phyloP scores from a whole-genome alignment of 441 rosid species.

The Euphorbia schlechtendalii region DNA sequence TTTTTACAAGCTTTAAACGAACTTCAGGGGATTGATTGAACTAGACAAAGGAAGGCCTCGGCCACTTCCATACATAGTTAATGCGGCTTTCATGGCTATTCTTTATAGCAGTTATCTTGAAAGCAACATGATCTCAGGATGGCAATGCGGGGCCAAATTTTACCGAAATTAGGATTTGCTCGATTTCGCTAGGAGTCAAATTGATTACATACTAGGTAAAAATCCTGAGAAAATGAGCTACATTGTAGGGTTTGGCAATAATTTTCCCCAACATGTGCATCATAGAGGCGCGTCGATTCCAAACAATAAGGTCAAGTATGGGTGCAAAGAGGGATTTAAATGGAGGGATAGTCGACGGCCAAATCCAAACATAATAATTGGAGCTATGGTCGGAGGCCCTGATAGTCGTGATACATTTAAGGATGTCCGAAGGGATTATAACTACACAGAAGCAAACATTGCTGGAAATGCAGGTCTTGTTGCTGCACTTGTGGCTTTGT shows the following conservation, averaged over 20 bases:
- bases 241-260: slow-evolving; percentile 58
- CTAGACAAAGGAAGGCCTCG: slow-evolving; percentile 61
- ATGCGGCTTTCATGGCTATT: slow-evolving; percentile 66
- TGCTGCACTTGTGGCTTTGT: slow-evolving; percentile 71
- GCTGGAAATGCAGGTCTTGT: slow-evolving; percentile 87
- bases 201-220: slow-evolving; percentile 75
- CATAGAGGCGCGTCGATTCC: slow-evolving; percentile 80
- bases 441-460: slow-evolving; percentile 79
- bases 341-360: slow-evolving; percentile 54
- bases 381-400: slow-evolving; percentile 95
- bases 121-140: slow-evolving; percentile 57
- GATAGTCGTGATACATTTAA: slow-evolving; percentile 60
- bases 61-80: slow-evolving; percentile 59
- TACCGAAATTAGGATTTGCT: slow-evolving; percentile 47
- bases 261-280: slow-evolving; percentile 55
- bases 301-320: slow-evolving; percentile 49
- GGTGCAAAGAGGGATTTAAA: slow-evolving; percentile 71
- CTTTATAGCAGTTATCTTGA: slow-evolving; percentile 64
- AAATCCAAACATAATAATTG: slow-evolving; percentile 56
- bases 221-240: slow-evolving; percentile 74
- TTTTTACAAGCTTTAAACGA: slow-evolving; percentile 49
- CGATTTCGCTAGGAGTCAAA: slow-evolving; percentile 51
- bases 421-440: slow-evolving; percentile 63
- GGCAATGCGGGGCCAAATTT: slow-evolving; percentile 72
- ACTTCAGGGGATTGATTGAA: slow-evolving; percentile 63